These are phyloP conservation scores for Serendipita sp. DNA, from an alignment of 768 basidiomycete species.

Conservation along the genomic window DNA sequence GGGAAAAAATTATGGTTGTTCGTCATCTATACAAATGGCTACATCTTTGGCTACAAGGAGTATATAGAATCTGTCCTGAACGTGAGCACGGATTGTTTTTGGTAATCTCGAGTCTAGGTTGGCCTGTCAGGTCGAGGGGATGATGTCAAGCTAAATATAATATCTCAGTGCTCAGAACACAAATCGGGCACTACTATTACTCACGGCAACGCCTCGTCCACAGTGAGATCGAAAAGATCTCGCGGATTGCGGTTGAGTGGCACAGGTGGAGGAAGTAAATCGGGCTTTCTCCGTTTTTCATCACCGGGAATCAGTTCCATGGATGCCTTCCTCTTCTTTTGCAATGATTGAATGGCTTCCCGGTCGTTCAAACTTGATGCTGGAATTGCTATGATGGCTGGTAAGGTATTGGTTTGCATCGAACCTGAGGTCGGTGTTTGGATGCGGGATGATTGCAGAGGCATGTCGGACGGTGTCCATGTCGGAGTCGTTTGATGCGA, in stretches of 20 bases:
- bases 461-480: background rate
- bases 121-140: no score
- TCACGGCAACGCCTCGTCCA: background rate
- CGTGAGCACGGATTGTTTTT: no score
- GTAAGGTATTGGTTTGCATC: background rate
- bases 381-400: background rate
- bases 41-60: no score
- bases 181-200: background rate
- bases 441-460: background rate
- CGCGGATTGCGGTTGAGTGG: background rate
- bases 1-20: no score
- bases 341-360: no score
- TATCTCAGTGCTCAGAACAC: no score
- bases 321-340: background rate
- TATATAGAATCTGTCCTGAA: no score
- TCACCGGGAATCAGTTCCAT: background rate
- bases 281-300: background rate
- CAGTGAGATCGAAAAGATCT: background rate
- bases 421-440: background rate
- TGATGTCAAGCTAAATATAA: no score
- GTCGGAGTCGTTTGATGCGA: no score
- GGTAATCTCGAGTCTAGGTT: no score
- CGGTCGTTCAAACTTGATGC: background rate
- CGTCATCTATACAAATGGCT: no score
- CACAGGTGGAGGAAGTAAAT: background rate